Conservation (phyloP, 2,329 filamentous ascomycete species). For the Pseudogymnoascus sp. region DNA sequence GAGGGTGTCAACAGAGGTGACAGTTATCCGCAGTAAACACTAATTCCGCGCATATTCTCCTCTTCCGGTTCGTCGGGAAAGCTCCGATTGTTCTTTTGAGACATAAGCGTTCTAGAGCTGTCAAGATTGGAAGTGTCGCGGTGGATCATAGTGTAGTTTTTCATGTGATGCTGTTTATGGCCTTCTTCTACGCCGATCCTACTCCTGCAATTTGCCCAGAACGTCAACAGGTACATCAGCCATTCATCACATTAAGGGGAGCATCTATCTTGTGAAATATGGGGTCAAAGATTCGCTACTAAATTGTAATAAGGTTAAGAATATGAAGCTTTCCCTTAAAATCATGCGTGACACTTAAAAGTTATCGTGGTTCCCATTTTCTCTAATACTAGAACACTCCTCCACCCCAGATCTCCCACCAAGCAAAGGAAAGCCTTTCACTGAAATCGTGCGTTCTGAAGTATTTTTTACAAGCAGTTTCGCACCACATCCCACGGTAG, state of each 20-base stretch:
- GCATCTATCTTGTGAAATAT: not conserved
- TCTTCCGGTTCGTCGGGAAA: not conserved
- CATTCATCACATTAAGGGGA: not conserved
- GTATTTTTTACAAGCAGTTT: slow-evolving; percentile 8
- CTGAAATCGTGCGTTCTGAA: slow-evolving; percentile 3
- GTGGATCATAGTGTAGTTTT: not conserved
- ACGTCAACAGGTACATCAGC: not conserved
- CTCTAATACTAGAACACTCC: slow-evolving; percentile 8
- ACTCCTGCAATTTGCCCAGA: slow-evolving; percentile 2
- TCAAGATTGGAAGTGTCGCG: slow-evolving; percentile 2
- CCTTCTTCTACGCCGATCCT: not conserved
- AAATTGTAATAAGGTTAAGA: not conserved
- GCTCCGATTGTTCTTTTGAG: not conserved
- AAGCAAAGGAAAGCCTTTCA: slow-evolving; percentile 6
- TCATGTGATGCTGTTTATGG: not conserved
- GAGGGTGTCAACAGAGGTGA: not conserved
- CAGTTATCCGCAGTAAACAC: not conserved
- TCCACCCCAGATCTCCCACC: not conserved
- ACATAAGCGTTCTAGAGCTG: not conserved
- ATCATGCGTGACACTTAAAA: not conserved
- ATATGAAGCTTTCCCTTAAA: not conserved
- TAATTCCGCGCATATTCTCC: not conserved
- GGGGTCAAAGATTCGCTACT: not conserved
- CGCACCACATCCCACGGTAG: slow-evolving; percentile 3
- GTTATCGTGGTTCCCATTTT: slow-evolving; percentile 8